Evolutionary conservation across 768 basidiomycete species (phyloP), one percentile per base, ranked within the genome.

Genomic region (Boletus rubescentipes): DNA sequence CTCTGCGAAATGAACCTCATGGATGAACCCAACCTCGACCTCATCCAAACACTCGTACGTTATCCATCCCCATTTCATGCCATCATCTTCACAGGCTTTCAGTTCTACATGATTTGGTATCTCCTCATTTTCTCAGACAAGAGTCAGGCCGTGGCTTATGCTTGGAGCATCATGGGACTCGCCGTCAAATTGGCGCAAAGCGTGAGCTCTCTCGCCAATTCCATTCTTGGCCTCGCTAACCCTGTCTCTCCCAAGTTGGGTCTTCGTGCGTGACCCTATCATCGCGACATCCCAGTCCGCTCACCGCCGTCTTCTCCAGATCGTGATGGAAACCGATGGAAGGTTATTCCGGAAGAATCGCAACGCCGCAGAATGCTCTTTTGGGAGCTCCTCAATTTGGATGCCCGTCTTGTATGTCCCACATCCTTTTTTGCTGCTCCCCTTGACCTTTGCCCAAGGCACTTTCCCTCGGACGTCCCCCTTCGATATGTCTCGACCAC

Each of bases 41-140:
- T 84, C 42, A 77, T 89, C 32, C 84, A 87, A 65, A 79, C 85
- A 3, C 70, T 89, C 61, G 85, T 86, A 67, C 58, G 77, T 63
- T 45, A 53, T 47, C 29, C 41, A 15, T 57, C 6, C 4, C 20
- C 45, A 7, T n/a, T 3, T 45, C 38, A 40, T 54, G 31, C 44
- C 52, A 18, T 37, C 41, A 39, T 80, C 63, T 80, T 72, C 57
- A 66, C 64, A 57, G 51, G 45, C 46, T 70, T 70, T 12, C 72
- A 86, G 62, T 86, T 87, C 60, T 85, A 84, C 65, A 87, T 86
- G 85, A 79, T 85, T 35, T 87, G 85, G 82, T 88, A 85, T 62
- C 81, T 87, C 50, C 74, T 87, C 18, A 83, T 86, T 57, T 88
- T 87, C 58, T 87, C 86, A 14, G 85, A 87, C 64, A 84, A 87